Base-by-base conservation (phyloP, 208 protist species). In the Leishmania arabica region DNA sequence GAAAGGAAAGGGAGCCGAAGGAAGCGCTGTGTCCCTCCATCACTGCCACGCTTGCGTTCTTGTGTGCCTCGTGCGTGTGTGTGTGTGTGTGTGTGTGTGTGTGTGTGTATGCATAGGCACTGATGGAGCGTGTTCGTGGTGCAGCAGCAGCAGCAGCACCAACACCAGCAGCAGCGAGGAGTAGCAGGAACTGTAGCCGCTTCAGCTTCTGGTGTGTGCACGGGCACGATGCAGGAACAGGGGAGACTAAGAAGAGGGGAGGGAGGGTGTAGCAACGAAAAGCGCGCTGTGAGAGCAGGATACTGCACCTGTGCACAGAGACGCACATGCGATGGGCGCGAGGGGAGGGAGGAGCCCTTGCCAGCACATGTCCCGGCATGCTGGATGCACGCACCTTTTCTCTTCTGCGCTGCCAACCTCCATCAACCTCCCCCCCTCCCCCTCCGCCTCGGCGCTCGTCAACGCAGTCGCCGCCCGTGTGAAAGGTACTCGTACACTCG, bases 401-500 rank as follows among this genome's bases (percentile, higher is more conserved):
- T 40, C 9, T 5, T 31, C 42, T 49, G 21, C 47, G 11, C 69
- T 42, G 34, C 34, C 21, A 71, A 71, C 71, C 49, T 37, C 68
- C 75, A 54, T 66, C 51, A 71, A 51, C 58, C 51, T 0, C 51
- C 15, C 4, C 45, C 45, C 8, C 45, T 49, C 45, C 45, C 45
- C 45, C 5, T 37, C 62, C 19, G 7, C 11, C 56, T 53, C 7
- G 66, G 4, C 19, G 21, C 31, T 37, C 6, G 34, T 86, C 78
- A 89, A 21, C 76, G 56, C 9, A 84, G 60, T 9, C 80, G 74
- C 58, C 79, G 65, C 47, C 80, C 80, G 64, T 73, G 81, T 1
- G 84, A 70, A 0, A 75, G 27, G 75, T 74, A 87, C 74, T 86
- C 87, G 53, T 77, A 88, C 19, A 86, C 87, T n/a, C 58, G 76